Evolutionary conservation across 2,329 filamentous ascomycete species (phyloP).

Genomic region (Fusarium verticillioides): DNA sequence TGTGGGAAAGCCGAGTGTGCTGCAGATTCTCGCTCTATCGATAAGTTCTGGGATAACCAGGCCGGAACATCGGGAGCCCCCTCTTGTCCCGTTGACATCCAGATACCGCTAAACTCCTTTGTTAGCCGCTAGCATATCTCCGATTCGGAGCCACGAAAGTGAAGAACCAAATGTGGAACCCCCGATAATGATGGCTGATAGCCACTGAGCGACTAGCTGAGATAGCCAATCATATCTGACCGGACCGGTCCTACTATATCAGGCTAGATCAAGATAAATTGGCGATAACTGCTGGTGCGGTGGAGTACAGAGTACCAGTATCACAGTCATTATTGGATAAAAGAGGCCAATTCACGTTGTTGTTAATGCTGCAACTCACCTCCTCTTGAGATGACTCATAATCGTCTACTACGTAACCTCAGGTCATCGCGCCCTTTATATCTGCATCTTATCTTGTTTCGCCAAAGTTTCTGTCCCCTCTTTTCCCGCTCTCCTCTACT

Average conservation of each 20-base stretch:
- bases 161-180: neutral
- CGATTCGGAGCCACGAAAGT: neutral
- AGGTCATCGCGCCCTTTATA: neutral
- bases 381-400: neutral
- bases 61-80: neutral
- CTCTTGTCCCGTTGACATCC: neutral
- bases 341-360: neutral
- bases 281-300: neutral
- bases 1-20: no score
- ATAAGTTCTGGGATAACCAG: neutral
- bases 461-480: neutral
- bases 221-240: neutral
- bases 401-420: neutral
- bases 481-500: neutral
- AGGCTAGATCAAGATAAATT: neutral
- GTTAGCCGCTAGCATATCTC: neutral
- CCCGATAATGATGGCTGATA: neutral
- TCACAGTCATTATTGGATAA: slow-evolving; percentile 3
- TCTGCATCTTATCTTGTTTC: neutral
- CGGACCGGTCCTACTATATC: neutral
- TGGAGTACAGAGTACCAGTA: neutral
- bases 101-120: neutral
- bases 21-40: neutral
- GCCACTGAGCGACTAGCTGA: accelerated
- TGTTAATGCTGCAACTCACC: neutral